Conservation (phyloP, 2,329 filamentous ascomycete species). For the Geosmithia flava region DNA sequence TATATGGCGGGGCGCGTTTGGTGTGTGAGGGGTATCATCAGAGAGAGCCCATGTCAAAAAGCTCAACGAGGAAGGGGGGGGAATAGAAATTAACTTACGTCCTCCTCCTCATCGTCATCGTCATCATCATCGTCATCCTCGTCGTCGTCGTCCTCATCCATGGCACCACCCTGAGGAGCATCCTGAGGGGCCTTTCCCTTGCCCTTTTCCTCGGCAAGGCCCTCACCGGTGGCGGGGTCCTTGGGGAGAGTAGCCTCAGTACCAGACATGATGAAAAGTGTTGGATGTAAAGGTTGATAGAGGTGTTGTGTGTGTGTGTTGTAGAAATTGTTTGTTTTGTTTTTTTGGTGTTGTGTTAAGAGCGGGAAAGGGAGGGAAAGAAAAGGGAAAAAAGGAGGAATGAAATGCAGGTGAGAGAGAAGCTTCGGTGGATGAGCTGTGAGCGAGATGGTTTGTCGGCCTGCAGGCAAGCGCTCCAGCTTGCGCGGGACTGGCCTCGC, state of each 20-base stretch:
- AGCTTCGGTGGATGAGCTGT: conserved; percentile 2
- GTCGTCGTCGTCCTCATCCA: conserved; percentile 67
- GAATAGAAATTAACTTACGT: not conserved
- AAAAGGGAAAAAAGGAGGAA: not conserved
- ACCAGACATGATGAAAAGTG: conserved; percentile 33
- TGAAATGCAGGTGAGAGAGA: conserved; percentile 1
- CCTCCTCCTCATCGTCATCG: conserved; percentile 22
- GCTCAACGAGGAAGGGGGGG: not conserved
- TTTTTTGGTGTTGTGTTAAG: not conserved
- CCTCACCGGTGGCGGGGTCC: conserved; percentile 25
- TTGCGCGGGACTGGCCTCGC: conserved; percentile 1
- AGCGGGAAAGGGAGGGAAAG: not conserved
- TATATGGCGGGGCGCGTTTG: not conserved
- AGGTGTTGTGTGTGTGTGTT: not conserved
- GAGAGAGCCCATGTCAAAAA: not conserved
- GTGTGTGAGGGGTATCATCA: not conserved
- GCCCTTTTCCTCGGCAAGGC: conserved; percentile 54
- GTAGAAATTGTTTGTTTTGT: conserved; percentile 1
- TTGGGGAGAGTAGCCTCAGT: conserved; percentile 35
- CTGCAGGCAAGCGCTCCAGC: not conserved
- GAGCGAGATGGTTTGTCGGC: not conserved
- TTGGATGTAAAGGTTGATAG: conserved; percentile 2
- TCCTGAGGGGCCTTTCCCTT: conserved; percentile 66
- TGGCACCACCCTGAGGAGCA: conserved; percentile 44
- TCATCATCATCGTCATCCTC: conserved; percentile 55